Conservation (phyloP, 768 basidiomycete species). For the Tylopilus rubrobrunneus region DNA sequence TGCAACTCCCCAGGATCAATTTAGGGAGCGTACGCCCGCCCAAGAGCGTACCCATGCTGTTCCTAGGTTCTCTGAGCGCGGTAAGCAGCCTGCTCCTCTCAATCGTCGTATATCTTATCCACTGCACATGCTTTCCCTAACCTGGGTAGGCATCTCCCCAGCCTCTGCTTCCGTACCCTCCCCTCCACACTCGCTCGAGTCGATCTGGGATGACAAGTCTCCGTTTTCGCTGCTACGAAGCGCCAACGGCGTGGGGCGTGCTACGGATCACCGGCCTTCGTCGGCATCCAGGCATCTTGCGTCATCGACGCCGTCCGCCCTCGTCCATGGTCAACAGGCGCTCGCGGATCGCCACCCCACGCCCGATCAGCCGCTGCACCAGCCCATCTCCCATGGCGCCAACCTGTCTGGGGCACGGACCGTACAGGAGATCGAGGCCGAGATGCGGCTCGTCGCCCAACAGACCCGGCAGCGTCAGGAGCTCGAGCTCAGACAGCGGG, state of each 20-base stretch:
- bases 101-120: conserved; percentile 9
- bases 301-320: conserved; percentile 21
- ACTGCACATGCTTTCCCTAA: conserved; percentile 11
- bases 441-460: conserved; percentile 67
- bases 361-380: conserved; percentile 38
- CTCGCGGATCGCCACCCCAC: conserved; percentile 31
- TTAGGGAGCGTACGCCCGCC: conserved; percentile 27
- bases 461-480: conserved; percentile 39
- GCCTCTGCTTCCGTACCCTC: conserved; percentile 30
- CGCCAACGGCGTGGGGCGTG: conserved; percentile 45
- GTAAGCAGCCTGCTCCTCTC: conserved; percentile 21
- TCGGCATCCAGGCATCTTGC: conserved; percentile 22
- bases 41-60: conserved; percentile 20
- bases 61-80: conserved; percentile 25
- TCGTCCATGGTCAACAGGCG: conserved; percentile 27
- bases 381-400: conserved; percentile 31
- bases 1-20: conserved; percentile 19
- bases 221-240: conserved; percentile 66
- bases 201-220: conserved; percentile 82
- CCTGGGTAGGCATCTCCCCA: conserved; percentile 27
- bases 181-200: conserved; percentile 52
- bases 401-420: conserved; percentile 50
- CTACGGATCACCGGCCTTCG: conserved; percentile 31
- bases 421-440: conserved; percentile 78
- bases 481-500: conserved; percentile 44